Base-by-base conservation (phyloP, 202 grass and related monocot genomes). In the Alloteropsis angusta region DNA sequence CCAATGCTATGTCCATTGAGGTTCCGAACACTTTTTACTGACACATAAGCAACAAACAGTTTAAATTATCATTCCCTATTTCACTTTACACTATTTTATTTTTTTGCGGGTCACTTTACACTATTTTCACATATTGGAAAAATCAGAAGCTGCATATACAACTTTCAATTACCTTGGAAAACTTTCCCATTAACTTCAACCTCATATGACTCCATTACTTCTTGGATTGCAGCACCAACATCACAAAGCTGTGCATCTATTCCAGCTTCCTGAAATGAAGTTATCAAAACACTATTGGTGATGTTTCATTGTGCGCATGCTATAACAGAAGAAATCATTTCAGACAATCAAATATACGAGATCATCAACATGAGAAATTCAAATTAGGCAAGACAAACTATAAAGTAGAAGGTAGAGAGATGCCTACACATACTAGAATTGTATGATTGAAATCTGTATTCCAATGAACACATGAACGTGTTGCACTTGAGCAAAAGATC, bases 1-100 rank as follows among this genome's bases (percentile, higher is more conserved):
- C 90, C 96, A 77, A 99, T 95, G 84, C 92, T 99, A 80, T 99
- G 96, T 70, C 96, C 96, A 80, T 99, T 99, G 73, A 99, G 86
- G 54, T 96, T 95, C 42, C 92, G 69, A 42, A 99, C 73, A 74
- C 92, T 99, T 99, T 96, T 99, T 75, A 99, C 96, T 99, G 73
- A 41, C 68, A 68, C 41, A 68, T 26, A 84, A 50, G 58, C 32
- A 86, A 64, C 22, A 21, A 77, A 10, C 50, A 56, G 50, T 57
- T 72, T 60, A 3, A 52, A 46, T 55, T 39, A 3, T 50, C 6
- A 84, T 49, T 1, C 18, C 26, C 14, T 65, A 66, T 41, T 28
- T 42, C 13, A 74, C 32, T 43, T 49, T 41, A 48, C n/a, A 43
- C 47, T 39, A 75, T 15, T 32, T 61, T 45, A 7, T n/a, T n/a